Conservation (phyloP, 2,329 filamentous ascomycete genomes). For the Penicillium fuscoglaucum region DNA sequence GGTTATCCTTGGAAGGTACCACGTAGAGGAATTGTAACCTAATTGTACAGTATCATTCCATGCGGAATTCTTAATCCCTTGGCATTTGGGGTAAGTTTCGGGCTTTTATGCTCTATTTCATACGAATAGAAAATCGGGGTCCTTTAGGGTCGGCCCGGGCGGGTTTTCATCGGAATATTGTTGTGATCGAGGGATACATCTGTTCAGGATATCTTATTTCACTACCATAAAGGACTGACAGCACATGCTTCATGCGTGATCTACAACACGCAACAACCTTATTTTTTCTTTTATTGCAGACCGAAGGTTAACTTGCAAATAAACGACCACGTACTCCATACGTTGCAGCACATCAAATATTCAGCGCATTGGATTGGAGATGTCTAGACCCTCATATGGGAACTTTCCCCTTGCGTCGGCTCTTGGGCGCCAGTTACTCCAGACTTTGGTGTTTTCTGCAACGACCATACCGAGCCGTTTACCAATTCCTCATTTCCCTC, state of each 20-base stretch:
- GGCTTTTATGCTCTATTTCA: not conserved
- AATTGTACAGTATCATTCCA: slow-evolving; percentile 5
- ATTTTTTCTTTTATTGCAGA: not conserved
- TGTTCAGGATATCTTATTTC: not conserved
- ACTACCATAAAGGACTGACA: not conserved
- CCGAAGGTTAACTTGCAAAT: not conserved
- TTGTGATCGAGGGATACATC: not conserved
- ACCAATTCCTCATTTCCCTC: not conserved
- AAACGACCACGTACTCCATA: not conserved
- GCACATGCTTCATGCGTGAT: not conserved
- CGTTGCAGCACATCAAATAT: not conserved
- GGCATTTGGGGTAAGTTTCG: not conserved
- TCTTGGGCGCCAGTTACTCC: not conserved
- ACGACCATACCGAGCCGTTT: not conserved
- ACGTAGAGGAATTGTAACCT: not conserved
- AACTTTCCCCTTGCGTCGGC: slow-evolving; percentile 7
- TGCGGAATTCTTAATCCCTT: slow-evolving; percentile 2
- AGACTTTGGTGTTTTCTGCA: not conserved
- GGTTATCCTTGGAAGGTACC: not conserved
- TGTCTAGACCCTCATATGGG: not conserved
- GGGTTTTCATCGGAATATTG: not conserved
- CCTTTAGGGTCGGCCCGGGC: not conserved
- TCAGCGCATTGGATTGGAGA: not conserved
- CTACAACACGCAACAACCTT: not conserved
- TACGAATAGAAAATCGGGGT: not conserved